Evolutionary conservation across 306 rosid genomes (phyloP), one percentile per base, ranked within the genome.

Genomic region (Prosopis cineraria): DNA sequence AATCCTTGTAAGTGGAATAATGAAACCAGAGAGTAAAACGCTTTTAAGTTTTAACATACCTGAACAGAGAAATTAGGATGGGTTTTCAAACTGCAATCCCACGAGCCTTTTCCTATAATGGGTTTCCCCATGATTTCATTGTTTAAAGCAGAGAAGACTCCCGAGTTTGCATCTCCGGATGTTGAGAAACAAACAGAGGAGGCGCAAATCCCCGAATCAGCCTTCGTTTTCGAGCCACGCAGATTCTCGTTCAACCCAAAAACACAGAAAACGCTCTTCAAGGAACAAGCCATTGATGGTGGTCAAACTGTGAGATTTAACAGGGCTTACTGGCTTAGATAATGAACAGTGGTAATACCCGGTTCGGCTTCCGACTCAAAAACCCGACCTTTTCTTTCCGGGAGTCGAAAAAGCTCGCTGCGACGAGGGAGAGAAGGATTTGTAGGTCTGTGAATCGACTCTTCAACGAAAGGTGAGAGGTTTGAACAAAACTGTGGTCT

Each of bases 31-130:
- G 74, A 74, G 34, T 40, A 56, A 34, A 39, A 37, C 7, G 19
- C 14, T n/a, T 62, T n/a, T n/a, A n/a, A n/a, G n/a, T n/a, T 34
- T 74, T 77, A 62, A 78, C 86, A 65, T 88, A 93, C 98, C 65
- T 68, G 79, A 47, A 84, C 71, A 69, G 89, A 73, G 10, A 68
- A 14, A 76, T 66, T 71, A 29, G 48, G 71, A 3, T 86, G 39
- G 59, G 74, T 0, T 80, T 56, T 86, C 43, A 73, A 86, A 74
- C 53, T 84, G 78, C 71, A 76, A 83, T 37, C 71, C 33, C 68
- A 36, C 3, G 67, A 14, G 10, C 50, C 81, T 75, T 69, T 87
- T 48, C 73, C 85, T 34, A 30, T 8, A 0, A 81, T 11, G 69
- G 88, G 69, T 52, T 65, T 80, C 39, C 93, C 95, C 79, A 72